Evolutionary conservation across 805 yeast species (phyloP), one percentile per base, ranked within the genome.

Genomic region (Candida ovalis): DNA sequence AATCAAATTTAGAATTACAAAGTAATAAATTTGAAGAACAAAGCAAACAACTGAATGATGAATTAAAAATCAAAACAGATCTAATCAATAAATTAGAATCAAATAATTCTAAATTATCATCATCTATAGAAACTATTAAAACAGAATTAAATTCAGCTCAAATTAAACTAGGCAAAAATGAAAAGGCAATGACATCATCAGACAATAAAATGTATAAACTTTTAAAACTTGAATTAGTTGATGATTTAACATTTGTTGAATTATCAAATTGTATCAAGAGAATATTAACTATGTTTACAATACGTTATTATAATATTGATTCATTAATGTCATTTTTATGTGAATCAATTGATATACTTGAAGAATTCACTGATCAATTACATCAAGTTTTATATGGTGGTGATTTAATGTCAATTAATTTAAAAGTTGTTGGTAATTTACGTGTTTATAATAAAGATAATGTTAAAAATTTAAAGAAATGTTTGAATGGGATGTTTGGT

Each of bases 291-390:
- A 39, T 52, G 10, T 50, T 49, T 36, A 52, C 47, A 21, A 46
- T 55, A 19, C 48, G 55, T 19, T 49, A 51, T 17, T 53, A 52
- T 13, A 52, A 44, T 28, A 28, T 52, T 37, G 45, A 46, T 25
- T 49, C 56, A 1, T 51, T 47, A 28, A 49, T 55, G 47, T 48
- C 52, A 25, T 55, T 49, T 48, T 6, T 52, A 15, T 38, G 56
- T 15, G 47, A 44, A 22, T 41, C 55, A 13, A 50, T 49, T 32
- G 53, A 52, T 33, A 47, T 41, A 30, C 49, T 52, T 44, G 58
- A 52, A 42, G 50, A 47, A 38, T 55, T 55, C 37, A 53, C 53
- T 2, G 37, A 32, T 17, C 39, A 46, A 6, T 17, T 55, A 37
- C 58, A 55, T 40, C 19, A 25, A 18, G 17, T 52, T 30, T 38